Evolutionary conservation across 1,139 yeast species (phyloP).

Genomic region (Insectozyma bohioensis): DNA sequence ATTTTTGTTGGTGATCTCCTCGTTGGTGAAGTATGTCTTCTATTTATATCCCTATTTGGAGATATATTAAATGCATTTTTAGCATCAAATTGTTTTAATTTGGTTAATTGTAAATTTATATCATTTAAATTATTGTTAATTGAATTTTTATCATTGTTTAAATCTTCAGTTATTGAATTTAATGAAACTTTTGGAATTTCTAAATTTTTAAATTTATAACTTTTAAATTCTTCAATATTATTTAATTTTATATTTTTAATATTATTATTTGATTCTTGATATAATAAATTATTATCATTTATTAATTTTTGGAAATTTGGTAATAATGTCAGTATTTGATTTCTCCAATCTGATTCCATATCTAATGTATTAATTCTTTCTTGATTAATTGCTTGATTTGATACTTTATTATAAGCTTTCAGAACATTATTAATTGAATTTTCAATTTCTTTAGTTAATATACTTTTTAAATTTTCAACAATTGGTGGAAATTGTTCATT

Average conservation of each 20-base stretch:
- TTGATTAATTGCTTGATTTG: constrained; percentile 7
- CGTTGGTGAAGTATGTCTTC: too few relatives aligned
- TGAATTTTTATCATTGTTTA: constrained; percentile 5
- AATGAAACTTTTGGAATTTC: constrained; percentile 12
- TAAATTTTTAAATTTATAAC: constrained; percentile 5
- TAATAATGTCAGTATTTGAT: constrained; percentile 3
- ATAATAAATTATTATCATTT: constrained; percentile 1
- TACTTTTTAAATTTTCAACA: constrained; percentile 6
- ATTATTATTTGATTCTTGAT: constrained; percentile 8
- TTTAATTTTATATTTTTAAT: not conserved
- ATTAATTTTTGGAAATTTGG: constrained; percentile 9
- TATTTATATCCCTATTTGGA: too few relatives aligned
- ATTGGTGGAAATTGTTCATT: constrained; percentile 6
- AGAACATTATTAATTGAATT: constrained; percentile 10
- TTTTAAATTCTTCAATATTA: constrained; percentile 3
- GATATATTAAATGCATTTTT: constrained; percentile 13
- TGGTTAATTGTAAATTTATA: constrained; percentile 10
- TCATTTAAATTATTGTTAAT: constrained; percentile 8
- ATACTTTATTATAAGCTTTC: constrained; percentile 6
- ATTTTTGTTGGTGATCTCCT: constrained; percentile 11
- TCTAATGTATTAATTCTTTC: constrained; percentile 7
- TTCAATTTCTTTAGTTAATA: constrained; percentile 10
- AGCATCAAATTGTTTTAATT: constrained; percentile 14
- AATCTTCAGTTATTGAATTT: constrained; percentile 6
- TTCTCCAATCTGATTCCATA: constrained; percentile 10